Base-by-base conservation (phyloP, 2,329 filamentous ascomycete species). In the Calycina marina region DNA sequence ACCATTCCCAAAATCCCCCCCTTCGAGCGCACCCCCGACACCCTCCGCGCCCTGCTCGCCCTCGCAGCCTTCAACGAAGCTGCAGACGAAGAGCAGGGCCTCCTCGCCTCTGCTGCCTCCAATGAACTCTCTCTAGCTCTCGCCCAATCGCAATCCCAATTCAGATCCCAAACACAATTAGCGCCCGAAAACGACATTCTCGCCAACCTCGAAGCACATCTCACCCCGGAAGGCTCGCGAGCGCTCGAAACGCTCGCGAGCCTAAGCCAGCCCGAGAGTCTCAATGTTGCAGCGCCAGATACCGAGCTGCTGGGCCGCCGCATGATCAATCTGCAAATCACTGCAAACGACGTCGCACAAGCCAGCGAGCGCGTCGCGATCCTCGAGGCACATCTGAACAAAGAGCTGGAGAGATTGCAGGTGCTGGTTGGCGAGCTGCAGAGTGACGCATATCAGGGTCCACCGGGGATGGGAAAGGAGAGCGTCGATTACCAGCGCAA, bases 11-110 rank as follows among this genome's bases (percentile, higher is more conserved):
- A 68, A 28, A 53, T 66, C 0, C 59, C 77, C 0, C 85, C 64
- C 1, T 93, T 93, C 54, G 88, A 96, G 58, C 77, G 84, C 47
- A 94, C 90, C 50, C 67, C 77, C 17, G 80, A 88, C 28, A 94
- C 86, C 0, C 63, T 93, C 30, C 76, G 73, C 41, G 73, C 68
- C 1, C 65, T 93, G 4, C 66, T 92, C 6, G 69, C 77, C 15
- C 64, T 93, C 5, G 80, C 80, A 13, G 63, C 74, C 8, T 62
- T 74, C 25, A 93, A 90, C 51, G 85, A 93, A 50, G 59, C 69
- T 9, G 80, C 79, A 4, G 79, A 86, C 41, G 80, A 86, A 46
- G 74, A 81, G 44, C 63, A 65, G 11, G 59, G 61, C 3, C 55
- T 77, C 1, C n/a, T n/a, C n/a, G n/a, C n/a, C n/a, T n/a, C n/a